phyloP scores from a whole-genome alignment of 2,329 filamentous ascomycete species.

The Teratosphaeria epicoccoides region DNA sequence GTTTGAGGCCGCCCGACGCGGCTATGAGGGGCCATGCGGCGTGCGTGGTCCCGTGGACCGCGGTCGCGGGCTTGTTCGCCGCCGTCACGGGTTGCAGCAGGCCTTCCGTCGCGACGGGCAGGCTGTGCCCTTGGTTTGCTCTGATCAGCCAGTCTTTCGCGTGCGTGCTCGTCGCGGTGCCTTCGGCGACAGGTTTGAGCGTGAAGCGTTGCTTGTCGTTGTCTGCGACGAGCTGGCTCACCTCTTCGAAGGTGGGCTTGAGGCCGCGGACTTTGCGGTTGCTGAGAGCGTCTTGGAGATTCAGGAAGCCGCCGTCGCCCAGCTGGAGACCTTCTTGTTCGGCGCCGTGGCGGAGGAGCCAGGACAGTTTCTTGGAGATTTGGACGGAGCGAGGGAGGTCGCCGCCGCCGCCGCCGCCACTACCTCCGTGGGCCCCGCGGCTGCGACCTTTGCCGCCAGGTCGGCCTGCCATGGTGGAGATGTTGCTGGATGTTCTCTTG shows the following conservation, averaged over 20 bases:
- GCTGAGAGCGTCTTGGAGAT: constrained; percentile 47
- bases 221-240: constrained; percentile 56
- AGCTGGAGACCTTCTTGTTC: constrained; percentile 49
- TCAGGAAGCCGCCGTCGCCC: constrained; percentile 49
- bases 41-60: constrained; percentile 85
- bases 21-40: constrained; percentile 67
- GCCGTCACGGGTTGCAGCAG: constrained; percentile 60
- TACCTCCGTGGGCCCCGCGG: too few relatives aligned
- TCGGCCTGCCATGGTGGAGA: neutral
- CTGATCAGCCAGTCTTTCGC: constrained; percentile 71
- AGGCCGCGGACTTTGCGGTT: constrained; percentile 55
- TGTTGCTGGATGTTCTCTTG: too few relatives aligned
- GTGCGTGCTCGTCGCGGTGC: constrained; percentile 2
- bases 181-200: constrained; percentile 47
- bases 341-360: constrained; percentile 52
- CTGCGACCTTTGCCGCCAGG: neutral
- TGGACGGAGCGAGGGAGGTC: constrained; percentile 18
- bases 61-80: constrained; percentile 28
- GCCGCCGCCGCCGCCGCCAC: constrained; percentile 1
- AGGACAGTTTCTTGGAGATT: constrained; percentile 28
- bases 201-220: constrained; percentile 90
- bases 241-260: constrained; percentile 63
- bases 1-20: constrained; percentile 62
- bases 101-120: constrained; percentile 60
- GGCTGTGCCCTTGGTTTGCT: constrained; percentile 88